These are phyloP conservation scores for Pseudocercospora ulei DNA, from an alignment of 2,329 filamentous ascomycete species.

Conservation along the genomic window DNA sequence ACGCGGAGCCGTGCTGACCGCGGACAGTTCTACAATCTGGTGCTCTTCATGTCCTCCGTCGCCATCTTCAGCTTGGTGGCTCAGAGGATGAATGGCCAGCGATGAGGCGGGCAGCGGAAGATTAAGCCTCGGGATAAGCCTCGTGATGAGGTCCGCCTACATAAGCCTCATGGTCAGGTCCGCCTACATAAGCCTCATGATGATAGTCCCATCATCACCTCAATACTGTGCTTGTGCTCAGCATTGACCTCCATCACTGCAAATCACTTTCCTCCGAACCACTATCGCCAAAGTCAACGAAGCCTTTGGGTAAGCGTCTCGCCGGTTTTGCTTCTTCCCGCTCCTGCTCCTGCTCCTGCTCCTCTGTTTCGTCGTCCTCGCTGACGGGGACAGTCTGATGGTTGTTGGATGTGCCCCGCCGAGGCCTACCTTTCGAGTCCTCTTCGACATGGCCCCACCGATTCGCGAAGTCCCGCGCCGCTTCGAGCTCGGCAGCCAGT, in stretches of 20 bases:
- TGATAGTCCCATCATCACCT: not conserved
- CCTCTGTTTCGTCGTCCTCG: conserved; percentile 17
- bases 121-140: too few species aligned
- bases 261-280: conserved; percentile 31
- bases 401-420: conserved; percentile 10
- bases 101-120: conserved; percentile 19
- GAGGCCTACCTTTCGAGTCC: conserved; percentile 14
- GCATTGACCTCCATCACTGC: too few species aligned
- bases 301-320: conserved; percentile 28
- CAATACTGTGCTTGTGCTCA: not conserved
- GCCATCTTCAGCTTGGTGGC: conserved; percentile 88
- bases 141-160: too few species aligned
- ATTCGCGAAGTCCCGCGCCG: conserved; percentile 69
- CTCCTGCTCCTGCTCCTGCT: conserved; percentile 9
- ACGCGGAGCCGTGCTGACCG: not conserved
- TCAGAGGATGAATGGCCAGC: conserved; percentile 59
- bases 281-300: conserved; percentile 35
- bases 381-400: conserved; percentile 7
- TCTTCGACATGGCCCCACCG: conserved; percentile 54
- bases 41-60: conserved; percentile 92
- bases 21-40: conserved; percentile 85
- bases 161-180: too few species aligned
- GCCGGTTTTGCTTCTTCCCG: conserved; percentile 17
- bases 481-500: conserved; percentile 71
- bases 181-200: too few species aligned